phyloP scores from a whole-genome alignment of 306 rosid genomes.

The Cyclanthera cordifolia region DNA sequence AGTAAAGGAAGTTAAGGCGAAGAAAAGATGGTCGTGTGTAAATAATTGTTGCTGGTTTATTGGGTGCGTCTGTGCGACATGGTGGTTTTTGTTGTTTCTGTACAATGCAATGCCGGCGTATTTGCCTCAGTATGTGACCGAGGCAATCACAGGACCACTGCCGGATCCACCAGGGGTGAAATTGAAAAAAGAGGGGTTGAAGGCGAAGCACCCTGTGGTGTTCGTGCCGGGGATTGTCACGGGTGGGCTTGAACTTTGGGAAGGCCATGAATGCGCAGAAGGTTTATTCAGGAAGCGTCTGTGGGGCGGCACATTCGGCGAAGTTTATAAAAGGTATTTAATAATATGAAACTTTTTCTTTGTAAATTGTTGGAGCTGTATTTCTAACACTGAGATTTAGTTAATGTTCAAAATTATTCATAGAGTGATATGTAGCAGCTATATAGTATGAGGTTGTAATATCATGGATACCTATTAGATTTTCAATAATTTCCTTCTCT shows the following conservation, averaged over 20 bases:
- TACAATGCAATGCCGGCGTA: slow-evolving; percentile 61
- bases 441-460: background rate
- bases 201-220: slow-evolving; percentile 63
- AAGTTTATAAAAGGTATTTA: slow-evolving; percentile 59
- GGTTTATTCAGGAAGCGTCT: slow-evolving; percentile 66
- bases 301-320: slow-evolving; percentile 84
- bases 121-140: slow-evolving; percentile 64
- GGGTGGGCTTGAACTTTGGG: slow-evolving; percentile 80
- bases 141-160: slow-evolving; percentile 60
- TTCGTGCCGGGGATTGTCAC: slow-evolving; percentile 77
- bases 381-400: background rate
- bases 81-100: slow-evolving; percentile 64
- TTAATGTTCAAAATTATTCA: background rate
- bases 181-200: slow-evolving; percentile 55
- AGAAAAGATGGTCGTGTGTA: slow-evolving; percentile 52
- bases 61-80: slow-evolving; percentile 48
- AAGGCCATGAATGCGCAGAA: slow-evolving; percentile 64
- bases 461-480: background rate
- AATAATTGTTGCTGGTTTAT: slow-evolving; percentile 72
- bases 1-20: slow-evolving; percentile 14
- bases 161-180: slow-evolving; percentile 70
- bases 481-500: background rate
- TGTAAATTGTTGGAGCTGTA: background rate
- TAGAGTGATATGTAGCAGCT: background rate
- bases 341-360: background rate